These are phyloP conservation scores for Physcomitrellopsis africana DNA, from an alignment of 225 moss, liverwort and hornwort species.

Conservation along the genomic window DNA sequence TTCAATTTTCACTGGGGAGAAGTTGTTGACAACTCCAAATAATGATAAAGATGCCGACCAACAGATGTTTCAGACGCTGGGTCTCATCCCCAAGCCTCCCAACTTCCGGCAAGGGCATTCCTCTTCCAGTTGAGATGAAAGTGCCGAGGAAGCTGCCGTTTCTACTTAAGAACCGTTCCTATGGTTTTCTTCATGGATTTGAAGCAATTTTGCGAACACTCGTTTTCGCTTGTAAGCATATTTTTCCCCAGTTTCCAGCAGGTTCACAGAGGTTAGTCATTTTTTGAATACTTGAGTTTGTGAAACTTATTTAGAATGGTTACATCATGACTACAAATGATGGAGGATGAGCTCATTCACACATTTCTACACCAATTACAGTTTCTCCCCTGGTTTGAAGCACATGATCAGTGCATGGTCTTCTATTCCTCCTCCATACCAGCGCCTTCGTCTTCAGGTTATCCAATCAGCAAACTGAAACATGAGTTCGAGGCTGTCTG, in stretches of 20 bases:
- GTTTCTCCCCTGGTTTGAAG: background rate
- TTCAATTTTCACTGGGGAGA: constrained; percentile 94
- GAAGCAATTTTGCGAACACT: constrained; percentile 15
- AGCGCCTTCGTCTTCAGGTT: too few relatives aligned
- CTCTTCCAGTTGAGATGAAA: constrained; percentile 16
- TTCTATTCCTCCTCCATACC: too few relatives aligned
- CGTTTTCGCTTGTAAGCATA: constrained; percentile 2
- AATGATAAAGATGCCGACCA: constrained; percentile 87
- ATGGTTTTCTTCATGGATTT: background rate
- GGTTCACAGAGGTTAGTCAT: constrained; percentile 36
- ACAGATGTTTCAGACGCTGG: constrained; percentile 89
- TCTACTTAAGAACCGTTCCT: constrained; percentile 18
- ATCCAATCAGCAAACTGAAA: too few relatives aligned
- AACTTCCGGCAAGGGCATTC: constrained; percentile 58
- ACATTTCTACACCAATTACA: constrained; percentile 13
- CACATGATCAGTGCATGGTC: too few relatives aligned
- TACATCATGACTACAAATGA: constrained; percentile 27
- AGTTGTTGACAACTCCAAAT: constrained; percentile 94
- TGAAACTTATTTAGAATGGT: constrained; percentile 22
- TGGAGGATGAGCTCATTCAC: constrained; percentile 25
- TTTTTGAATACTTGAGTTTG: constrained; percentile 9
- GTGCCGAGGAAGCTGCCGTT: constrained; percentile 37
- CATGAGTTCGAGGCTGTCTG: too few relatives aligned
- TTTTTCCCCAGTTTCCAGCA: constrained; percentile 28
- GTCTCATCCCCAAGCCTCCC: constrained; percentile 87